Base-by-base conservation (phyloP, 1,284 basidiomycete genomes). In the Trametes polyzona region DNA sequence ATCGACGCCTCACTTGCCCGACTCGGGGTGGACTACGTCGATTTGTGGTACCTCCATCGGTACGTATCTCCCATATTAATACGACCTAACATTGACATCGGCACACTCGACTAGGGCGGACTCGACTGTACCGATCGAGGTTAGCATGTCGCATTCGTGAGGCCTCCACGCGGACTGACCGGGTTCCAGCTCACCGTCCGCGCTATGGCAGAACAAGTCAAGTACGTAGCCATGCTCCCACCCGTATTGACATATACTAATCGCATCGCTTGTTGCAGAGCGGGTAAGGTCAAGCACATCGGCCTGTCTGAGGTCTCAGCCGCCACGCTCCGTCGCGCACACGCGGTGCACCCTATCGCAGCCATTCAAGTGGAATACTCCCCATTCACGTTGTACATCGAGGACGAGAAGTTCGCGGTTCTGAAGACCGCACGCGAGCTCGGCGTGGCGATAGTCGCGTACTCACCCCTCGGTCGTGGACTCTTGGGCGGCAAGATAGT, bases 281-380 rank as follows among this genome's bases (percentile, higher is more conserved):
- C 75, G 39, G 84, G 85, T n/a, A 86, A 85, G 66, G 77, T 85
- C 44, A 81, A 80, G 55, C 79, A 84, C 65, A 71, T 89, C n/a
- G 86, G 87, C 0, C 73, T 88, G 19, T 87, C 83, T 44, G 88
- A 90, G 65, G 77, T 78, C 55, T 82, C 80, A 0, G 79, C 80
- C 1, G 73, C 71, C 1, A 86, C 84, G 0, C 76, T 91, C 14
- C 79, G 85, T 4, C 82, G 86, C 41, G 88, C 88, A 4, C 78
- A 84, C 60, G 79, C 80, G 12, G 76, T 86, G 6, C 81, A 83
- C 61, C 83, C 83, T 0, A 83, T 90, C 58, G 69, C 82, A 2
- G 84, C 83, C 4, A 72, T 88, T 17, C 84, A 90, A 69, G 73
- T 86, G 29, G 87, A 89, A 67, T 83, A 82, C 61, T 85, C 82